These are phyloP conservation scores for Striga asiatica DNA, from an alignment of 257 asterid genomes.

Conservation along the genomic window DNA sequence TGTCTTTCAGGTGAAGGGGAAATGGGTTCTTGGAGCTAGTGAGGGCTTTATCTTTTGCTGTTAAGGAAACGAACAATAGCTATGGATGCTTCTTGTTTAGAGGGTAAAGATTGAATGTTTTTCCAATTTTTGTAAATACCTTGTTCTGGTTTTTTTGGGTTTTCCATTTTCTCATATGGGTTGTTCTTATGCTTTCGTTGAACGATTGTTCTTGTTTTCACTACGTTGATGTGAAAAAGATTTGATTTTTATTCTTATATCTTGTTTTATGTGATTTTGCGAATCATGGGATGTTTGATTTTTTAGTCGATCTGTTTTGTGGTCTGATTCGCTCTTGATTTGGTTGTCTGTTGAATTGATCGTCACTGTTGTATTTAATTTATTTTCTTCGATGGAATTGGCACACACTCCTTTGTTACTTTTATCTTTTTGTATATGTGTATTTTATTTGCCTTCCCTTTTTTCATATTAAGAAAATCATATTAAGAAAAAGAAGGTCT, in stretches of 20 bases:
- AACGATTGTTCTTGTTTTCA: neutral
- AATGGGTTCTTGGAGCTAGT: conserved; percentile 24
- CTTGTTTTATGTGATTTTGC: too few species aligned
- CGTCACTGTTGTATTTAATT: neutral
- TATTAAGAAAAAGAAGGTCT: conserved; percentile 8
- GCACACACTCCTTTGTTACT: conserved; percentile 25
- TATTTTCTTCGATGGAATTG: conserved; percentile 21
- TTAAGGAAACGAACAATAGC: conserved; percentile 13
- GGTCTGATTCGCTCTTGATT: conserved; percentile 22
- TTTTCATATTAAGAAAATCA: neutral
- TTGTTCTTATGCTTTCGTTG: neutral
- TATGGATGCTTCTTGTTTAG: conserved; percentile 41
- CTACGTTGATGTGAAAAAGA: conserved; percentile 4
- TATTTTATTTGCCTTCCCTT: neutral
- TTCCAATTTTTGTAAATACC: neutral
- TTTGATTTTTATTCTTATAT: conserved; percentile 5
- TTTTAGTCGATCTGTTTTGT: conserved; percentile 34
- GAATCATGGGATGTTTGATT: conserved; percentile 21
- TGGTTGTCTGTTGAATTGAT: conserved; percentile 15
- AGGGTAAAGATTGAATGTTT: conserved; percentile 27
- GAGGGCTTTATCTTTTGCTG: conserved; percentile 20
- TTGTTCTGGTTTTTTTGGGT: too few species aligned
- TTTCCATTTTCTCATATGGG: too few species aligned
- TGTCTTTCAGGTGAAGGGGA: conserved; percentile 20
- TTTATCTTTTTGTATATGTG: conserved; percentile 3